Base-by-base conservation (phyloP, 371 early-diverging fungal genomes). In the Apophysomyces elegans region DNA sequence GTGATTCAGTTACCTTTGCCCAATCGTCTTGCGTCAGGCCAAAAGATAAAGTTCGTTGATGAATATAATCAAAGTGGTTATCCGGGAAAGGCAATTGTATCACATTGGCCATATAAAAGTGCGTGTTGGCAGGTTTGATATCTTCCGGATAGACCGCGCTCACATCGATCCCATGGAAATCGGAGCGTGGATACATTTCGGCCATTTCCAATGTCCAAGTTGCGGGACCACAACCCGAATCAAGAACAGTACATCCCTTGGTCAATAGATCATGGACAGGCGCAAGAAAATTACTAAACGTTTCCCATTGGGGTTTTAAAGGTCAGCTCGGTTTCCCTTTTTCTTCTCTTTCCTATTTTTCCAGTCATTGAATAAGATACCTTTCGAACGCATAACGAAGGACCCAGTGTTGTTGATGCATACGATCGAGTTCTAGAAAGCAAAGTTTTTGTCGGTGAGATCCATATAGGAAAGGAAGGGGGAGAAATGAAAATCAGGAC, bases 51-150 rank as follows among this genome's bases (percentile, higher is more conserved):
- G 80, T 54, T 54, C 85, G 74, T 65, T 86, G 83, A 66, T 86
- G 80, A 43, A 86, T 73, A 68, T 77, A 86, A 54, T 84, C 86
- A 73, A 86, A 84, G 37, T 73, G 63, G 56, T 83, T 72, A 57
- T 84, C 83, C 3, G 83, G 79, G 66, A 78, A 86, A 8, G 86
- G 84, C 13, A 86, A 58, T 32, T 86, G 81, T 12, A 83, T 73
- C 59, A 88, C 75, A 61, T 88, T 88, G 59, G 77, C 71, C 9
- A 77, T 65, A 16, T 73, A 69, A 64, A 88, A 85, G n/a, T 77
- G 74, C 5, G 54, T 50, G 21, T 72, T 72, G 9, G n/a, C 16
- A 36, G 72, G 72, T n/a, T 63, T 58, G 21, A 65, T 47, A 37
- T 43, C 50, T 41, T 37, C 59, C 11, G 68, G 66, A 63, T 45